Conservation (phyloP, 768 basidiomycete species). For the Thelephora ganbajun region DNA sequence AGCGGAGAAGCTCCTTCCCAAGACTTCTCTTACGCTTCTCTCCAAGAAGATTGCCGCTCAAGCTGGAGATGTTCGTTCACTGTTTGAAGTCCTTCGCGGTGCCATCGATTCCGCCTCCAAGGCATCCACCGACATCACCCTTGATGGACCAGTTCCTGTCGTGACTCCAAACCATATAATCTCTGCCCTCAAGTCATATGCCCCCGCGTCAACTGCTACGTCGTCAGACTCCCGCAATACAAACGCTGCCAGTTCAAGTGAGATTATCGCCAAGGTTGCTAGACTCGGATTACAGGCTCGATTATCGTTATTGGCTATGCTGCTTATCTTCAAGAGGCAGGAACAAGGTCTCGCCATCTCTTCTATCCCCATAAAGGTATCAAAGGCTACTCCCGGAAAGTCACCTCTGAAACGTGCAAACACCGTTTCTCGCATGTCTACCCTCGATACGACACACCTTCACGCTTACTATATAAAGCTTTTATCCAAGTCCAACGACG, state of each 20-base stretch:
- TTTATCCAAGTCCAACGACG: constrained; percentile 37
- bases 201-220: constrained; percentile 17
- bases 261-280: constrained; percentile 50
- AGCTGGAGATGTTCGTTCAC: constrained; percentile 70
- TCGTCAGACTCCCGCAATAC: constrained; percentile 23
- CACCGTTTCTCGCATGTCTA: constrained; percentile 15
- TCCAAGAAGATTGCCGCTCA: constrained; percentile 71
- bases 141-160: constrained; percentile 18
- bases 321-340: constrained; percentile 51
- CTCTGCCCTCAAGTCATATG: constrained; percentile 59
- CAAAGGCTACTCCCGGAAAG: constrained; percentile 10
- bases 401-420: constrained; percentile 40
- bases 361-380: background rate
- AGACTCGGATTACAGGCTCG: constrained; percentile 64
- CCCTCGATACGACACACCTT: constrained; percentile 45
- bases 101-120: constrained; percentile 59
- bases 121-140: constrained; percentile 8
- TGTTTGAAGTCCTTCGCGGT: constrained; percentile 69
- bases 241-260: constrained; percentile 25
- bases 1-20: constrained; percentile 43
- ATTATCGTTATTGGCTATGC: constrained; percentile 46
- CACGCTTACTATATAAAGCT: constrained; percentile 49
- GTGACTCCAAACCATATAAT: constrained; percentile 61
- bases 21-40: constrained; percentile 50
- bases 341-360: constrained; percentile 42